A percentile compares a stretch with the other conserved stretches of the same genome.
Evolutionary conservation across 192 early-diverging fungal genomes (phyloP).

Genomic region (Coemansia nantahalensis): DNA sequence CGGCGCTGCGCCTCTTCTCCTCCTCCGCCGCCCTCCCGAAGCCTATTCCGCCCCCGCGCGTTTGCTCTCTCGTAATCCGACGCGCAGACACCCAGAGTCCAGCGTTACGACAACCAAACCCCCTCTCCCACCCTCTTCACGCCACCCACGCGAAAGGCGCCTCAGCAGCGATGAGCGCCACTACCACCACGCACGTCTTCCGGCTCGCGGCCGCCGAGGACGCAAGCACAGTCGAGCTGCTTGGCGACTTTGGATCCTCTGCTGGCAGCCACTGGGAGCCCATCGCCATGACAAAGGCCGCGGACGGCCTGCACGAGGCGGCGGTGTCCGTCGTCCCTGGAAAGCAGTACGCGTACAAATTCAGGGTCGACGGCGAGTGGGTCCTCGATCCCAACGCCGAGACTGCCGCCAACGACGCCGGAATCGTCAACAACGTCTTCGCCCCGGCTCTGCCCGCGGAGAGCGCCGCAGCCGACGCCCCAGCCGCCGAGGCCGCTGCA

Average conservation of each 20-base stretch:
- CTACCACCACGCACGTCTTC: slow-evolving; percentile 22
- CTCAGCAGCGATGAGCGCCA: neutral
- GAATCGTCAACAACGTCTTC: slow-evolving; percentile 35
- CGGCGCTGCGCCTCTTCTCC: no score
- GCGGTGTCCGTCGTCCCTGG: slow-evolving; percentile 14
- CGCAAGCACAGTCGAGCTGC: slow-evolving; percentile 28
- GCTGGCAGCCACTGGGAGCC: slow-evolving; percentile 24
- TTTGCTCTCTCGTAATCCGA: no score
- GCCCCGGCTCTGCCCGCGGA: neutral
- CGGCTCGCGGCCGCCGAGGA: slow-evolving; percentile 14
- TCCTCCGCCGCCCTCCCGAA: no score
- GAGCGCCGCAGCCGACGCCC: neutral
- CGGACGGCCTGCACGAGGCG: slow-evolving; percentile 18
- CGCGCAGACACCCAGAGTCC: no score
- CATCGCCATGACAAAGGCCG: slow-evolving; percentile 30
- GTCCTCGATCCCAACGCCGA: slow-evolving; percentile 31
- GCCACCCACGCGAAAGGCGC: neutral
- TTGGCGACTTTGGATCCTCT: slow-evolving; percentile 38
- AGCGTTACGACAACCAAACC: no score
- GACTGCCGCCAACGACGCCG: slow-evolving; percentile 24
- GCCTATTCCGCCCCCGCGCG: no score
- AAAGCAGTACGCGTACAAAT: slow-evolving; percentile 37
- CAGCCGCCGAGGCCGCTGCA: slow-evolving; percentile 8
- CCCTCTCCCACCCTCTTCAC: neutral
- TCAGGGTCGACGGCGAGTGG: slow-evolving; percentile 44